Percentiles rank a stretch among this genome's conserved stretches.
Conservation (phyloP, 179 eudicot genomes). For the Beta macrorhiza region DNA sequence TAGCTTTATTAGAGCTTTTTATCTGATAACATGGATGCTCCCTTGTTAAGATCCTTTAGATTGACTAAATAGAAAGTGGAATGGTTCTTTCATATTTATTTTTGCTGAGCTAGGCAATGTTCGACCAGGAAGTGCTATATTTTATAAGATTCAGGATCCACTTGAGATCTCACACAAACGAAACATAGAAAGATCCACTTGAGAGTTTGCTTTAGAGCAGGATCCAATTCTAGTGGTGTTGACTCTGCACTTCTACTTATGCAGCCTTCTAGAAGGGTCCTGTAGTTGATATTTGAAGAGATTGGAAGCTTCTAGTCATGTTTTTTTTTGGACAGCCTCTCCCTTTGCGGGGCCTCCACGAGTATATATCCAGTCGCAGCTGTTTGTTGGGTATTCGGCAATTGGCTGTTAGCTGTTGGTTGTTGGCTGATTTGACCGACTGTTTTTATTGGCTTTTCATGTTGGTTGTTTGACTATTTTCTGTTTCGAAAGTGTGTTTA, state of each 20-base stretch:
- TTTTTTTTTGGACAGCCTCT: not conserved
- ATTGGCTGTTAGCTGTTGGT: no score
- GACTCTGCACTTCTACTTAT: not conserved
- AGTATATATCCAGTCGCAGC: not conserved
- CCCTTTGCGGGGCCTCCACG: not conserved
- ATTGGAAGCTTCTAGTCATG: not conserved
- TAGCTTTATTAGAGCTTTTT: not conserved
- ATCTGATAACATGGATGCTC: not conserved
- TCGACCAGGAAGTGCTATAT: not conserved
- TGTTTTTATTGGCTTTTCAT: no score
- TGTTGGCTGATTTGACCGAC: no score
- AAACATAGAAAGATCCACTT: not conserved
- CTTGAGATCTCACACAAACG: not conserved
- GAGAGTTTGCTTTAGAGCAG: not conserved
- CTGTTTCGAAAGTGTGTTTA: not conserved
- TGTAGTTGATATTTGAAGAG: conserved; percentile 2
- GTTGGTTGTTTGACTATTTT: no score
- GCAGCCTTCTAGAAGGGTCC: not conserved
- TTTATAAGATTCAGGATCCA: not conserved
- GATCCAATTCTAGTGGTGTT: not conserved
- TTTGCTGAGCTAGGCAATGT: not conserved
- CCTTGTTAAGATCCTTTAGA: not conserved
- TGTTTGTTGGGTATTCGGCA: not conserved
- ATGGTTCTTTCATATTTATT: not conserved
- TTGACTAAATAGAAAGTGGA: not conserved